Evolutionary conservation across 2,329 filamentous ascomycete genomes (phyloP).

Genomic region (Leptosphaerulina australis): DNA sequence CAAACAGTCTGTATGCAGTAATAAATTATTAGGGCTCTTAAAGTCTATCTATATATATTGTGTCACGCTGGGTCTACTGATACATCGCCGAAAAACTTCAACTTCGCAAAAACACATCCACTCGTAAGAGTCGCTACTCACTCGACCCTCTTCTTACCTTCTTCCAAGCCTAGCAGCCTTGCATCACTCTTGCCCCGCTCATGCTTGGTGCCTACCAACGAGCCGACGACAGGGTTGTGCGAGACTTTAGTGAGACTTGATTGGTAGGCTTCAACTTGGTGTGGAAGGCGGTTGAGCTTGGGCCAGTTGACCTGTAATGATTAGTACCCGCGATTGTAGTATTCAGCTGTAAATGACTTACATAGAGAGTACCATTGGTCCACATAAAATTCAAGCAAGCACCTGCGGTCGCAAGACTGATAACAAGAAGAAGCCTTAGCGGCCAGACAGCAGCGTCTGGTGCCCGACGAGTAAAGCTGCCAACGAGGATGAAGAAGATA

Average conservation of each 20-base stretch:
- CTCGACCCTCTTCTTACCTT: constrained; percentile 98
- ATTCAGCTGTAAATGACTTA: too few species aligned
- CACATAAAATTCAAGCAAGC: constrained; percentile 81
- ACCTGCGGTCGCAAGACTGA: constrained; percentile 73
- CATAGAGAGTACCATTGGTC: constrained; percentile 88
- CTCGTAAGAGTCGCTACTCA: constrained; percentile 43
- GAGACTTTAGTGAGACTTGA: constrained; percentile 82
- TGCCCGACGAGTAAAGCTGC: constrained; percentile 71
- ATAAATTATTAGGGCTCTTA: too few species aligned
- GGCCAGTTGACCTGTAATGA: constrained; percentile 90
- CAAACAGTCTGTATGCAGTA: too few species aligned
- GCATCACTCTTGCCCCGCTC: constrained; percentile 84
- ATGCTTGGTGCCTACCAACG: constrained; percentile 69
- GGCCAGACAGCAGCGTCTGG: constrained; percentile 80
- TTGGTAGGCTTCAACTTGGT: constrained; percentile 84
- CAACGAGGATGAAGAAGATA: constrained; percentile 80
- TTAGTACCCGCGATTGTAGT: too few species aligned
- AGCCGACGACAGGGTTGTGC: constrained; percentile 81
- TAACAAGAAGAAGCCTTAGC: constrained; percentile 77
- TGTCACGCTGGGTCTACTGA: constrained; percentile 1
- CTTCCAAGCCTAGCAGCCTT: constrained; percentile 83
- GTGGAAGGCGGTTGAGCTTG: constrained; percentile 87
- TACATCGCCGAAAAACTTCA: background rate
- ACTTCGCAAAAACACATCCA: background rate
- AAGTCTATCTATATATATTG: constrained; percentile 5